These are phyloP conservation scores for Botrytis hyacinthi DNA, from an alignment of 2,329 filamentous ascomycete species.

Conservation along the genomic window DNA sequence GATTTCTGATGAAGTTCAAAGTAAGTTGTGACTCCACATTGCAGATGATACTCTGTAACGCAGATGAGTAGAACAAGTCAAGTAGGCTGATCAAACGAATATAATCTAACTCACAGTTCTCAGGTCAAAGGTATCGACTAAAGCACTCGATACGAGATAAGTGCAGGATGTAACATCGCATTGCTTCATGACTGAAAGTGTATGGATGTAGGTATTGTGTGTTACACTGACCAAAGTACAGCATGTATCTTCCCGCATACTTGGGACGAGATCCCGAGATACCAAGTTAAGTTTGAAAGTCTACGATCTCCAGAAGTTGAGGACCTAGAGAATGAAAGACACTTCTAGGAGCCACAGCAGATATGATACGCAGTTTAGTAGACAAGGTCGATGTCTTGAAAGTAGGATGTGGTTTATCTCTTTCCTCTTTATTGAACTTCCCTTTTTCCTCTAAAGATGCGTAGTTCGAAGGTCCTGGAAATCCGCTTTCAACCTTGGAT, in stretches of 20 bases:
- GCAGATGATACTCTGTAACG: neutral
- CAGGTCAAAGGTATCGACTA: neutral
- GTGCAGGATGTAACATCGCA: neutral
- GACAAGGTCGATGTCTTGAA: neutral
- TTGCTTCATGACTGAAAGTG: neutral
- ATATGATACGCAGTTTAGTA: neutral
- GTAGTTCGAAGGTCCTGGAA: neutral
- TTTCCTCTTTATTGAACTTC: too few relatives aligned
- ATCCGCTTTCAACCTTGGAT: neutral
- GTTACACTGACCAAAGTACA: neutral
- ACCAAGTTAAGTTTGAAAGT: neutral
- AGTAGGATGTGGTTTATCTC: too few relatives aligned
- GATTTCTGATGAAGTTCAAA: neutral
- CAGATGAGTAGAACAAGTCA: neutral
- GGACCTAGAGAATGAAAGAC: too few relatives aligned
- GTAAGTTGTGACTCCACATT: neutral
- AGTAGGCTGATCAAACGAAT: neutral
- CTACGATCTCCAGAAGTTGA: neutral
- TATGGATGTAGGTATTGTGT: neutral
- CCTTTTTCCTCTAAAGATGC: too few relatives aligned
- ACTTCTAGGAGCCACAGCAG: too few relatives aligned
- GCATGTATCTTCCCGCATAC: neutral
- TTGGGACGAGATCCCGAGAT: slow-evolving; percentile 1
- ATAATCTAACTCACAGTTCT: neutral
- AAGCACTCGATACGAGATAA: neutral